Percentiles rank a stretch among this genome's conserved stretches.
Conservation (phyloP, 2,329 filamentous ascomycete genomes). For the Coniochaeta hoffmannii region DNA sequence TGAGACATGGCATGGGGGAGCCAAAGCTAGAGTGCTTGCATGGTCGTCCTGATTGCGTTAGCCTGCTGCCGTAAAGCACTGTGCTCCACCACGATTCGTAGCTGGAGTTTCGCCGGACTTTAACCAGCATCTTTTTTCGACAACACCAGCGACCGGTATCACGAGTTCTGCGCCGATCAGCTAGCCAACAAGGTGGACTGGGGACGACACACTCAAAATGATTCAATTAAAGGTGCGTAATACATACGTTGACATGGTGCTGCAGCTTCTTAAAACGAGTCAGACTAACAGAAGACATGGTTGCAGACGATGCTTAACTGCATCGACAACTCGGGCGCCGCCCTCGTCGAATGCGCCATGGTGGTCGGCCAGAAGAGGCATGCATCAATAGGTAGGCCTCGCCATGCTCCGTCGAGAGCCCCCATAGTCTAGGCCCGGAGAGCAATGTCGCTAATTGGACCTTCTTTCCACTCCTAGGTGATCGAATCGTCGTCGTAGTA, state of each 20-base stretch:
- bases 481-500: constrained; percentile 94
- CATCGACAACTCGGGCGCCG: constrained; percentile 99
- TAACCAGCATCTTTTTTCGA: constrained; percentile 1
- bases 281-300: constrained; percentile 7
- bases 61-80: not conserved
- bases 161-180: not conserved
- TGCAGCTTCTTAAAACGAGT: not conserved
- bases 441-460: not conserved
- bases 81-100: not conserved
- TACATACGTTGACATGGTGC: not conserved
- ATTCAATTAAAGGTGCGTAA: constrained; percentile 74
- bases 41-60: not conserved
- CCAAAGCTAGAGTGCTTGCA: not conserved
- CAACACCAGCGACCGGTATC: constrained; percentile 1
- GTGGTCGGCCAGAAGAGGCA: constrained; percentile 84
- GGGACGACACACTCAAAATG: constrained; percentile 51
- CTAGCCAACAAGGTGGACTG: constrained; percentile 11
- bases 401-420: not conserved
- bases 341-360: constrained; percentile 92
- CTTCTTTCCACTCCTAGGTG: constrained; percentile 49
- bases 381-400: constrained; percentile 72
- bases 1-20: not conserved
- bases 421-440: not conserved
- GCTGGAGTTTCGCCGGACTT: not conserved
- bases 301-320: constrained; percentile 89